These are phyloP conservation scores for Clitopilus passeckerianus DNA, from an alignment of 768 basidiomycete genomes.

Conservation along the genomic window DNA sequence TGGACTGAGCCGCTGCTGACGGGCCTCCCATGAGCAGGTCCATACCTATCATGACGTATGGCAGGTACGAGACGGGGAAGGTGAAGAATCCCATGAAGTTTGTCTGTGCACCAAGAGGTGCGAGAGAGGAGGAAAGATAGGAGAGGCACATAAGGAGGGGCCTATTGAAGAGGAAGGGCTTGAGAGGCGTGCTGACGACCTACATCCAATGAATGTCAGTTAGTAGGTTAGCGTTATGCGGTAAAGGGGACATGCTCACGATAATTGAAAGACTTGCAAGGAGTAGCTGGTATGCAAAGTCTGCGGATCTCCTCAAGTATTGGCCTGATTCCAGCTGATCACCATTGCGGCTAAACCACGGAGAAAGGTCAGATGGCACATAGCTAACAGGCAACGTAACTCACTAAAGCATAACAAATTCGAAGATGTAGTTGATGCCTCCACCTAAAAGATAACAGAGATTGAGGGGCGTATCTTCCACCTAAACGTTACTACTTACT, in stretches of 20 bases:
- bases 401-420: conserved; percentile 71
- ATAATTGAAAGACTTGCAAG: conserved; percentile 52
- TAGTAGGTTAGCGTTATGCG: not conserved
- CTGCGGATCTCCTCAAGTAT: conserved; percentile 58
- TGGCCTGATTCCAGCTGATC: conserved; percentile 60
- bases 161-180: conserved; percentile 50
- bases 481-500: conserved; percentile 27
- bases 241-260: conserved; percentile 33
- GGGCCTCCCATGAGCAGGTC: conserved; percentile 67
- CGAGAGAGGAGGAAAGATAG: conserved; percentile 64
- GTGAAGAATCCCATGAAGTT: conserved; percentile 78
- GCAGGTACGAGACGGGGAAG: conserved; percentile 67
- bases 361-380: conserved; percentile 1
- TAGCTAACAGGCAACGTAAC: not conserved
- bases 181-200: conserved; percentile 59
- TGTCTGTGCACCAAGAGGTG: conserved; percentile 61
- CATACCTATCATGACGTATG: conserved; percentile 68
- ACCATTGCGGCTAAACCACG: conserved; percentile 49
- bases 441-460: conserved; percentile 24
- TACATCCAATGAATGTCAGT: conserved; percentile 8
- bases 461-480: not conserved
- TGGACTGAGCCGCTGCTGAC: conserved; percentile 42
- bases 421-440: conserved; percentile 58
- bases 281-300: conserved; percentile 73
- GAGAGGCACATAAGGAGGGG: conserved; percentile 63